A percentile compares a stretch with the other conserved stretches of the same genome.
phyloP scores from a whole-genome alignment of 2,329 filamentous ascomycete genomes.

The Helicocarpus griseus region DNA sequence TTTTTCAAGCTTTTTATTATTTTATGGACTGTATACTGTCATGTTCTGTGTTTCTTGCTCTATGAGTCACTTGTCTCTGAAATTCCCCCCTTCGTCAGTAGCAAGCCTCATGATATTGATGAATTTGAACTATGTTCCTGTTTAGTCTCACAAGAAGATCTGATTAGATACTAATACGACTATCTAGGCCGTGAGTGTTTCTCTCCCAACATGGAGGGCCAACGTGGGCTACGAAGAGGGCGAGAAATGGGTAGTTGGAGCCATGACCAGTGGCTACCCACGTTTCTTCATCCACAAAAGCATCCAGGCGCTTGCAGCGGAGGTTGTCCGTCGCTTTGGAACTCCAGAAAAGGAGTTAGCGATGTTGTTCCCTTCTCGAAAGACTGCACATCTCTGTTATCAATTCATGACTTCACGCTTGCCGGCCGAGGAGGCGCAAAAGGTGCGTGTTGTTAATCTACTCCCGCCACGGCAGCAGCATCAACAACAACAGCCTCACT shows the following conservation, averaged over 20 bases:
- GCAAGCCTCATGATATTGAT: too few relatives aligned
- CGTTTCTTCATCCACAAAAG: constrained; percentile 86
- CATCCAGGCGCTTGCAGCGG: constrained; percentile 62
- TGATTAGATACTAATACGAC: constrained; percentile 5
- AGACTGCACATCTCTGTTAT: constrained; percentile 61
- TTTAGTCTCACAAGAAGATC: neutral
- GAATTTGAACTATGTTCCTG: too few relatives aligned
- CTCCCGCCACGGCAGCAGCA: constrained; percentile 44
- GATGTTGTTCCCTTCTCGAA: constrained; percentile 70
- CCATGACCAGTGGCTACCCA: constrained; percentile 86
- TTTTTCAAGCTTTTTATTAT: too few relatives aligned
- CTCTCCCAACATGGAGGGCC: constrained; percentile 81
- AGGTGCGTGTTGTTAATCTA: constrained; percentile 45
- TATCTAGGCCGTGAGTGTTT: constrained; percentile 85
- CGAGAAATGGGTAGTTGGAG: constrained; percentile 70
- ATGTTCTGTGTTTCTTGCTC: neutral
- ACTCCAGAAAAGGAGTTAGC: constrained; percentile 49
- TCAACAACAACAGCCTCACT: constrained; percentile 28
- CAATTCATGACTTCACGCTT: constrained; percentile 54
- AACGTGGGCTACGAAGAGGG: constrained; percentile 95
- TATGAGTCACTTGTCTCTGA: neutral
- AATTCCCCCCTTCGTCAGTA: too few relatives aligned
- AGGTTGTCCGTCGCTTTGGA: constrained; percentile 53
- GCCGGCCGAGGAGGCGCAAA: constrained; percentile 29
- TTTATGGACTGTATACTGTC: neutral